Evolutionary conservation across 352 stramenopile genomes (phyloP).

Genomic region (Phytopythium boreale): DNA sequence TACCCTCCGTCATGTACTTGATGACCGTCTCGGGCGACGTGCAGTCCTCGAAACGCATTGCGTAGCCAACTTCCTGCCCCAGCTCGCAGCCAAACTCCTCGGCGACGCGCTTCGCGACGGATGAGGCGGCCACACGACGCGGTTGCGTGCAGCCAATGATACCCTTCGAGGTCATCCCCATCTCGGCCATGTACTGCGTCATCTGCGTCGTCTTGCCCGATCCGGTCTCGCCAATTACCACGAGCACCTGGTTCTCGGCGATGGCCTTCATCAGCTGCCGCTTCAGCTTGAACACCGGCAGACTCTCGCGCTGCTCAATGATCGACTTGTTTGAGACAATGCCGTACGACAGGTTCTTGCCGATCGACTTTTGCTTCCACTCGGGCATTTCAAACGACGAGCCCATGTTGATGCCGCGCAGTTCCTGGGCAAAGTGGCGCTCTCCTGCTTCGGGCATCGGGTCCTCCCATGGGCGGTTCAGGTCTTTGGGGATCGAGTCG

Average conservation of each 20-base stretch:
- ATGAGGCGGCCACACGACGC: conserved; percentile 96
- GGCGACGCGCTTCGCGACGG: conserved; percentile 96
- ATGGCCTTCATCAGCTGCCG: conserved; percentile 94
- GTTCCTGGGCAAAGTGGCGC: conserved; percentile 96
- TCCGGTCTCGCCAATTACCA: conserved; percentile 99
- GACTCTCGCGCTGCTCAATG: conserved; percentile 94
- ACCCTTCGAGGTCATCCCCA: conserved; percentile 94
- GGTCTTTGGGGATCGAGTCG: conserved; percentile 96
- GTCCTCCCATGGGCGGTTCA: conserved; percentile 98
- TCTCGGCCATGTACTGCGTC: conserved; percentile 99
- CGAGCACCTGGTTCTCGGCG: conserved; percentile 93
- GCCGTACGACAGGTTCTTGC: conserved; percentile 96
- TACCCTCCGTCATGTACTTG: conserved; percentile 99
- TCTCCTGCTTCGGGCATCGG: conserved; percentile 97
- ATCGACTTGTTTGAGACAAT: conserved; percentile 95
- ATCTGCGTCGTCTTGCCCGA: conserved; percentile 99
- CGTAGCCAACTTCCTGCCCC: conserved; percentile 92
- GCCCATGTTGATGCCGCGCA: conserved; percentile 90
- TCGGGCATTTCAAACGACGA: conserved; percentile 91
- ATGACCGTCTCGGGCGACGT: conserved; percentile 94
- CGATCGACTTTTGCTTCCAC: conserved; percentile 97
- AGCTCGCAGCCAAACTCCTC: conserved; percentile 95
- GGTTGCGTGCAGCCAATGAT: conserved; percentile 99
- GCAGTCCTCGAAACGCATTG: conserved; percentile 89
- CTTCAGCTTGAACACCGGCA: conserved; percentile 98